Percentiles rank a stretch among this genome's conserved stretches.
These are phyloP conservation scores for Lactarius sanguifluus DNA, from an alignment of 768 basidiomycete genomes.

Conservation along the genomic window DNA sequence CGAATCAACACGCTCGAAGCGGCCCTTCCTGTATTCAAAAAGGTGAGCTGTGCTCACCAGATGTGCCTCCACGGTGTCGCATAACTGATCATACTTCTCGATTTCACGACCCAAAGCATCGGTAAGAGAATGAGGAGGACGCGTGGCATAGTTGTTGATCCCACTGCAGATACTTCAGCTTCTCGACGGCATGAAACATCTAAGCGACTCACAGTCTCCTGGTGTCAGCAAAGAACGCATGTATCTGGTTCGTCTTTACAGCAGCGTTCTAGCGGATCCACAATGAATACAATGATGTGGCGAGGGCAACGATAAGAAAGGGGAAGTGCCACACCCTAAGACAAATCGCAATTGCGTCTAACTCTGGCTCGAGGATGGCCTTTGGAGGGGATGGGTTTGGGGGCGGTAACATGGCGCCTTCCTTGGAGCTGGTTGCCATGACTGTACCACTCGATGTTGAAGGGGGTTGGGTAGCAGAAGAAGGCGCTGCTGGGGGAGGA, in stretches of 20 bases:
- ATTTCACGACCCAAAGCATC: conserved; percentile 68
- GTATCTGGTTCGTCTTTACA: conserved; percentile 69
- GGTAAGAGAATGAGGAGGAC: conserved; percentile 65
- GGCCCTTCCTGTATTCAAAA: not conserved
- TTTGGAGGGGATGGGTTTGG: conserved; percentile 43
- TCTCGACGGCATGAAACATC: not conserved
- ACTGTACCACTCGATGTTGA: conserved; percentile 4
- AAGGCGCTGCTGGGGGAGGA: conserved; percentile 33
- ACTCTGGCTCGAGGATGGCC: conserved; percentile 62
- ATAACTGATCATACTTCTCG: conserved; percentile 77
- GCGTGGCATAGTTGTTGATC: conserved; percentile 54
- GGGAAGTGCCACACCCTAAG: conserved; percentile 48
- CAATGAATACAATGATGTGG: not conserved
- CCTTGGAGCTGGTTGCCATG: conserved; percentile 14
- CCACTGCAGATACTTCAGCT: conserved; percentile 41
- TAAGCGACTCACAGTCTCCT: conserved; percentile 55
- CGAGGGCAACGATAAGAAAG: not conserved
- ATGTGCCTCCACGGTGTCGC: conserved; percentile 73
- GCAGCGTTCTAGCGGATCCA: conserved; percentile 50
- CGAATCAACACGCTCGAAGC: conserved; percentile 1
- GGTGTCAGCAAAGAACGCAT: conserved; percentile 65
- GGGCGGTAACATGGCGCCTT: conserved; percentile 54
- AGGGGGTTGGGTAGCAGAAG: conserved; percentile 26
- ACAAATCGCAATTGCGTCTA: conserved; percentile 53
- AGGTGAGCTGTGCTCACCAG: conserved; percentile 46